phyloP scores from a whole-genome alignment of 495 filamentous ascomycete genomes.

The Annulohypoxylon nitens region DNA sequence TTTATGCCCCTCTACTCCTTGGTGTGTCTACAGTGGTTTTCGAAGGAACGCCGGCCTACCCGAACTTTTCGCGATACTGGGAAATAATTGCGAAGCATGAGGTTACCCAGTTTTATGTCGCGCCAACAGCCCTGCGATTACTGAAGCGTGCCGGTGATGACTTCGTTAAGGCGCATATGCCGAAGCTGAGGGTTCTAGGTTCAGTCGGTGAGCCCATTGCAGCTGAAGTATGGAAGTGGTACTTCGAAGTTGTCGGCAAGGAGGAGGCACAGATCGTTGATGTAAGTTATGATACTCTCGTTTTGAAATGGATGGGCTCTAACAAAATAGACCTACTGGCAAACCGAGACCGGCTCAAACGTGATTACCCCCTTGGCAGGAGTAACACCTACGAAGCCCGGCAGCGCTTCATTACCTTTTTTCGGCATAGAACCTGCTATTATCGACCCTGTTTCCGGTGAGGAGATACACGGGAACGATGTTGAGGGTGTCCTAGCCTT shows the following conservation, averaged over 20 bases:
- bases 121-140: conserved; percentile 91
- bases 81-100: conserved; percentile 95
- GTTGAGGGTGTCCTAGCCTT: conserved; percentile 98
- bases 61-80: conserved; percentile 98
- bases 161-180: conserved; percentile 90
- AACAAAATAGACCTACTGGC: conserved; percentile 91
- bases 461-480: conserved; percentile 95
- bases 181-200: conserved; percentile 87
- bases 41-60: conserved; percentile 97
- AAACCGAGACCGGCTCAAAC: conserved; percentile 98
- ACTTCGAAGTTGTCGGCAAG: conserved; percentile 95
- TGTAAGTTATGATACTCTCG: conserved; percentile 67
- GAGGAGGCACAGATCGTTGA: conserved; percentile 94
- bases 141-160: conserved; percentile 95
- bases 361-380: conserved; percentile 84
- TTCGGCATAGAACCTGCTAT: conserved; percentile 99
- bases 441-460: conserved; percentile 94
- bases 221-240: conserved; percentile 99
- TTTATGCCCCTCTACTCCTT: conserved; percentile 93
- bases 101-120: conserved; percentile 98
- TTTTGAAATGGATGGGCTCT: conserved; percentile 17
- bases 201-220: conserved; percentile 99
- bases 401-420: conserved; percentile 85
- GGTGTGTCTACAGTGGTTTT: conserved; percentile 98
- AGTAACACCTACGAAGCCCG: conserved; percentile 82